These are phyloP conservation scores for Cystoderma amianthinum DNA, from an alignment of 768 basidiomycete species.

Conservation along the genomic window DNA sequence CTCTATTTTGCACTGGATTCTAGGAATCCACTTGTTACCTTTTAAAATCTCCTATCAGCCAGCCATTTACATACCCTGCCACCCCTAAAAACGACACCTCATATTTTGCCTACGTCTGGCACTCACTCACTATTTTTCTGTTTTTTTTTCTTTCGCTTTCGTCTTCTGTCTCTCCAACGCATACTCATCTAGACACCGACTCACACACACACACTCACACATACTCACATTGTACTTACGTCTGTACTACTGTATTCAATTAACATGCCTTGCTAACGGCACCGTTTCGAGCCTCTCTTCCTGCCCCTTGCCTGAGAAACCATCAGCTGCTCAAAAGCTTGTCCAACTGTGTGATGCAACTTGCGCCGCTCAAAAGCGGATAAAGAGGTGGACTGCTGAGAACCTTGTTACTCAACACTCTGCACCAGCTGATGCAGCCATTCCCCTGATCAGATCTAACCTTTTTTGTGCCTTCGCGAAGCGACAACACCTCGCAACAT, in stretches of 20 bases:
- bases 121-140: constrained; percentile 3
- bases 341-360: background rate
- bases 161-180: constrained; percentile 3
- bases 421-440: background rate
- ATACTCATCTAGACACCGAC: constrained; percentile 15
- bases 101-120: constrained; percentile 1
- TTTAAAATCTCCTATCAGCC: background rate
- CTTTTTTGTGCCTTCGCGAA: background rate
- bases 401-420: background rate
- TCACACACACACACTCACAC: constrained; percentile 11
- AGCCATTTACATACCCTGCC: constrained; percentile 2
- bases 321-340: background rate
- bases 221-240: constrained; percentile 2
- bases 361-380: constrained; percentile 2
- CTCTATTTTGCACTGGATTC: constrained; percentile 9
- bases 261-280: constrained; percentile 4
- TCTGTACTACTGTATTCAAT: constrained; percentile 9
- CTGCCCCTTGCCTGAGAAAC: background rate
- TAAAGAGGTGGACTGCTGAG: constrained; percentile 1
- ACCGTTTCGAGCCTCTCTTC: constrained; percentile 1
- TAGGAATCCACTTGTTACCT: constrained; percentile 4
- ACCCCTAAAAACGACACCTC: too few species aligned
- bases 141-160: background rate
- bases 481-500: background rate
- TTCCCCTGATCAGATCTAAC: background rate